Evolutionary conservation across 192 early-diverging fungal species (phyloP).

Genomic region (Rhizoclosmatium sp.): DNA sequence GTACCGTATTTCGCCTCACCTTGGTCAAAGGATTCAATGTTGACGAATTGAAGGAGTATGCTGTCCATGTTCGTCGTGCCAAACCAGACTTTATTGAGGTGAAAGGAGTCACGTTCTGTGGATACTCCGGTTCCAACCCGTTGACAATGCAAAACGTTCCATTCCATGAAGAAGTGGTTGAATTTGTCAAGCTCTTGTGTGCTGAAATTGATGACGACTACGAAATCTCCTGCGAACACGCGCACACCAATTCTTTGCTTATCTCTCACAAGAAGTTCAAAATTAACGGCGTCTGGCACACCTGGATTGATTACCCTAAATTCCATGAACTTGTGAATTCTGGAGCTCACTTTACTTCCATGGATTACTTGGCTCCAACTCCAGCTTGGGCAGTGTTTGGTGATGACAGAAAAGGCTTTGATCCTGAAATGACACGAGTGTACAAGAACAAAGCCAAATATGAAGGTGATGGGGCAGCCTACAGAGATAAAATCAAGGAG

Average conservation of each 20-base stretch:
- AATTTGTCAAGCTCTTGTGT: slow-evolving; percentile 67
- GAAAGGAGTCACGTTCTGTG: slow-evolving; percentile 81
- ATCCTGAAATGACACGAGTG: slow-evolving; percentile 72
- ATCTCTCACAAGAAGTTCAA: slow-evolving; percentile 72
- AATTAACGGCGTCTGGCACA: slow-evolving; percentile 72
- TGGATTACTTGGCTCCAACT: slow-evolving; percentile 75
- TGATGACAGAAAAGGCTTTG: slow-evolving; percentile 69
- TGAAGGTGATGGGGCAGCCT: slow-evolving; percentile 30
- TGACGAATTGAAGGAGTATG: slow-evolving; percentile 71
- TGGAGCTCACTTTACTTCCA: slow-evolving; percentile 54
- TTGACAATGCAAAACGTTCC: slow-evolving; percentile 71
- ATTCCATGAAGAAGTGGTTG: slow-evolving; percentile 73
- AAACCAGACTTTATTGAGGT: slow-evolving; percentile 78
- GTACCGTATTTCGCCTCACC: slow-evolving; percentile 78
- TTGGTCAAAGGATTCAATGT: slow-evolving; percentile 79
- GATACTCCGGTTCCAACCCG: slow-evolving; percentile 68
- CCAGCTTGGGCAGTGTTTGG: slow-evolving; percentile 77
- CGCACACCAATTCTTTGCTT: slow-evolving; percentile 72
- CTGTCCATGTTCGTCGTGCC: slow-evolving; percentile 66
- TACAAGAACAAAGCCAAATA: slow-evolving; percentile 62
- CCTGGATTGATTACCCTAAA: slow-evolving; percentile 76
- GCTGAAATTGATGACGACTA: slow-evolving; percentile 64
- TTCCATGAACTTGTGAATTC: slow-evolving; percentile 65
- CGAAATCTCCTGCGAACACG: slow-evolving; percentile 75
- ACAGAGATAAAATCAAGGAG: slow-evolving; percentile 19